Evolutionary conservation across 2,329 filamentous ascomycete genomes (phyloP).

Genomic region (Teratosphaeria epicoccoides): DNA sequence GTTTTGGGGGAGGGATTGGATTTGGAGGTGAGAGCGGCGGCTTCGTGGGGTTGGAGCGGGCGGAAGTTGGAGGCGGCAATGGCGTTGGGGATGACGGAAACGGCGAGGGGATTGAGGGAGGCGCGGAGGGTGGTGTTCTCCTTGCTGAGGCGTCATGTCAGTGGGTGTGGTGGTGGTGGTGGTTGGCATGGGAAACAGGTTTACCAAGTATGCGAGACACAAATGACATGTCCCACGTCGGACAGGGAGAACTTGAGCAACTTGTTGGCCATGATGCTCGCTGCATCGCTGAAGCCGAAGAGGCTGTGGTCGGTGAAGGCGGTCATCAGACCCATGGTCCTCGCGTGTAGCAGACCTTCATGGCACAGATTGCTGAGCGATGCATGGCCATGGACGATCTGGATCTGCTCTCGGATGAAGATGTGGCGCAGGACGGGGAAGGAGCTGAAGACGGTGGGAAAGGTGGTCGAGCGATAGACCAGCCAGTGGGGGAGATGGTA

Average conservation of each 20-base stretch:
- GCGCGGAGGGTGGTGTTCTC: constrained; percentile 94
- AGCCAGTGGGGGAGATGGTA: constrained; percentile 95
- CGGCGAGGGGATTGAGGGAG: constrained; percentile 89
- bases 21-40: constrained; percentile 4
- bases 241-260: constrained; percentile 90
- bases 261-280: constrained; percentile 93
- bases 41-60: constrained; percentile 45
- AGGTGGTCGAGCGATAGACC: constrained; percentile 85
- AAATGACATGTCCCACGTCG: constrained; percentile 96
- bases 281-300: constrained; percentile 94
- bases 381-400: constrained; percentile 96
- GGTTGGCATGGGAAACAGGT: constrained; percentile 1
- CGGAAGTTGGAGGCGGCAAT: constrained; percentile 94
- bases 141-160: constrained; percentile 52
- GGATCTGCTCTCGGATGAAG: constrained; percentile 82
- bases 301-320: constrained; percentile 97
- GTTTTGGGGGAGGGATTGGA: constrained; percentile 13
- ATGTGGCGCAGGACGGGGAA: constrained; percentile 98
- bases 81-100: constrained; percentile 95
- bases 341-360: constrained; percentile 85
- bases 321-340: constrained; percentile 91
- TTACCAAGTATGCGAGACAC: constrained; percentile 96
- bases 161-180: too few species aligned
- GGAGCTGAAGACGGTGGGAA: constrained; percentile 96
- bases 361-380: constrained; percentile 88